Percentiles rank a stretch among this genome's conserved stretches.
These are phyloP conservation scores for Aspergillus brasiliensis DNA, from an alignment of 2,329 filamentous ascomycete species.

Conservation along the genomic window DNA sequence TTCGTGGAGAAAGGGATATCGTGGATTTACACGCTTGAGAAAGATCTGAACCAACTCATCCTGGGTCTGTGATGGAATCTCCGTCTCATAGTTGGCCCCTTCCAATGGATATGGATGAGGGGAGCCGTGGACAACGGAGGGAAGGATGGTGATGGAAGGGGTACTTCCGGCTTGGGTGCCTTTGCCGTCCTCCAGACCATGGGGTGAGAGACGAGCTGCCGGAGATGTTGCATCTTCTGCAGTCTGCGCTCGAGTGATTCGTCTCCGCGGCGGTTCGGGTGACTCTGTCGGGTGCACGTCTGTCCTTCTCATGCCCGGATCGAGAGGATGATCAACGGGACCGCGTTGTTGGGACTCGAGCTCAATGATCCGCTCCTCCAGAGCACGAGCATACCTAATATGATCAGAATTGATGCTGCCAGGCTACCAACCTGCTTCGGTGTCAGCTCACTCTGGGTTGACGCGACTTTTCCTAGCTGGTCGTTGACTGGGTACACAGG, in stretches of 20 bases:
- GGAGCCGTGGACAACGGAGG: background rate
- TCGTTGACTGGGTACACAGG: slow-evolving; percentile 3
- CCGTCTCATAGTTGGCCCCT: background rate
- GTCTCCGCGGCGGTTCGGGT: background rate
- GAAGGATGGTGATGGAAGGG: background rate
- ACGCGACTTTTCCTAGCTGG: background rate
- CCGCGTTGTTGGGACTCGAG: background rate
- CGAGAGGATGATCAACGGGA: background rate
- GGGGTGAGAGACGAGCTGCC: background rate
- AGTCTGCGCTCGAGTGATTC: background rate
- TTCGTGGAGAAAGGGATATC: slow-evolving; percentile 7
- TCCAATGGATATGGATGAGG: background rate
- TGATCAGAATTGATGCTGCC: background rate
- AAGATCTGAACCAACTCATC: background rate
- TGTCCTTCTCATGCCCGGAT: background rate
- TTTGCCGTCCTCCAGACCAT: background rate
- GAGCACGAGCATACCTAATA: background rate
- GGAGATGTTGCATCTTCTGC: background rate
- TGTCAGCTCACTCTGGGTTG: background rate
- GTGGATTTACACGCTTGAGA: background rate
- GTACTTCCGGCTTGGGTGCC: background rate
- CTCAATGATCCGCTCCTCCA: slow-evolving; percentile 4
- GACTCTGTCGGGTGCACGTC: background rate
- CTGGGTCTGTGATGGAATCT: background rate
- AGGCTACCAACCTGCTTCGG: too few relatives aligned